These are phyloP conservation scores for Striga asiatica DNA, from an alignment of 257 asterid species.

Conservation along the genomic window DNA sequence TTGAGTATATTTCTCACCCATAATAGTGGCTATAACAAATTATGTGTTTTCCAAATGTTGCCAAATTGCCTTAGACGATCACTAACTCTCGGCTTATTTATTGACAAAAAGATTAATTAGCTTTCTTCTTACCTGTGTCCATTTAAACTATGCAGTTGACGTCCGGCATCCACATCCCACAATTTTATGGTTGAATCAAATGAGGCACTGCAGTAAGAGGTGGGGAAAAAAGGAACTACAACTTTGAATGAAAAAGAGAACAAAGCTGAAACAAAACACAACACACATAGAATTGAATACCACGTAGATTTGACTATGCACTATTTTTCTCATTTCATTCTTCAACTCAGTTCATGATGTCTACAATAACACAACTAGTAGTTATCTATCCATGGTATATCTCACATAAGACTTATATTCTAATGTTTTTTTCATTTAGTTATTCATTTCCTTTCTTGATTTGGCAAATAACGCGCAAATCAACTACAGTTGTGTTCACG, in stretches of 20 bases:
- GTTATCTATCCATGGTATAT: not conserved
- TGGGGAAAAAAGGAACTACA: too few relatives aligned
- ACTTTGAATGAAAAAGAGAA: conserved; percentile 9
- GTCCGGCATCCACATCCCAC: conserved; percentile 73
- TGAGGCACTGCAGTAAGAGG: conserved; percentile 56
- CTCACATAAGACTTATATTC: not conserved
- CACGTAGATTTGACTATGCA: not conserved
- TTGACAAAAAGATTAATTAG: not conserved
- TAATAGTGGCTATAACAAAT: too few relatives aligned
- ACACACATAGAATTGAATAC: not conserved
- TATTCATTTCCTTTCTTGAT: not conserved
- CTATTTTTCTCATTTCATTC: not conserved
- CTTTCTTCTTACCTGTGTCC: conserved; percentile 61
- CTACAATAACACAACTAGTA: not conserved
- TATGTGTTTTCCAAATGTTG: not conserved
- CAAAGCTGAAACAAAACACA: not conserved
- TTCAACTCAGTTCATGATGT: not conserved
- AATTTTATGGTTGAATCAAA: conserved; percentile 92
- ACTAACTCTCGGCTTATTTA: not conserved
- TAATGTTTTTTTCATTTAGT: not conserved
- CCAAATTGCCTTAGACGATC: not conserved
- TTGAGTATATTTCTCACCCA: too few relatives aligned
- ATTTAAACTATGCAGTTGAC: conserved; percentile 60
- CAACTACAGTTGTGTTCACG: too few relatives aligned
- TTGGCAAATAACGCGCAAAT: too few relatives aligned